Percentiles rank a stretch among this genome's conserved stretches.
phyloP scores from a whole-genome alignment of 345 rosid genomes.

The Ailanthus altissimus region DNA sequence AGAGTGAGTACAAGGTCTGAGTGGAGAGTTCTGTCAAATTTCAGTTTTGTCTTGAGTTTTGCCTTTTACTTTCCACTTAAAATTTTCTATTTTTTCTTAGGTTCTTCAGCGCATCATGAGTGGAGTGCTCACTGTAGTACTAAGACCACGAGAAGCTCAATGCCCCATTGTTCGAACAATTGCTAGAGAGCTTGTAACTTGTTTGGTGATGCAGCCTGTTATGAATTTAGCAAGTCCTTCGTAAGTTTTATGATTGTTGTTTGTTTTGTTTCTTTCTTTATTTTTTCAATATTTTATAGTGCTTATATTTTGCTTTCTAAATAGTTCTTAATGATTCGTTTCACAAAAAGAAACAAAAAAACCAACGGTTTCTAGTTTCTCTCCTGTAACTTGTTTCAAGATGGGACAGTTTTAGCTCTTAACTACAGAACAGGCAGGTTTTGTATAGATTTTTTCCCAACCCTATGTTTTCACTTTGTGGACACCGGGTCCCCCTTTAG shows the following conservation, averaged over 20 bases:
- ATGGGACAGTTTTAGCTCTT: not conserved
- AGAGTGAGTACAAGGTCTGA: conserved; percentile 99
- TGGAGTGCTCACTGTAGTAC: conserved; percentile 79
- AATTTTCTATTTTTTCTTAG: conserved; percentile 34
- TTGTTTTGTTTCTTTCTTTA: not conserved
- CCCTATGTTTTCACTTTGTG: no score
- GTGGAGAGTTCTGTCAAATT: conserved; percentile 36
- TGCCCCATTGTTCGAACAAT: conserved; percentile 85
- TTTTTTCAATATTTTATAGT: not conserved
- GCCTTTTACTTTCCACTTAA: conserved; percentile 17
- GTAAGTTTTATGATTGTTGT: conserved; percentile 48
- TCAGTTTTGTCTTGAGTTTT: conserved; percentile 13
- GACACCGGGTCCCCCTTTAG: no score
- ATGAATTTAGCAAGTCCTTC: conserved; percentile 78
- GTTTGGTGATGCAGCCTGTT: conserved; percentile 91
- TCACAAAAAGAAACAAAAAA: no score
- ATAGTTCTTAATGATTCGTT: not conserved
- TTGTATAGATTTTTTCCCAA: no score
- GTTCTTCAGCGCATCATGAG: conserved; percentile 82
- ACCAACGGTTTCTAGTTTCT: not conserved
- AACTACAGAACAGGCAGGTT: not conserved
- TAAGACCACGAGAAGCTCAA: conserved; percentile 91
- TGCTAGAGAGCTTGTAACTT: conserved; percentile 93
- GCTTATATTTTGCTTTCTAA: not conserved
- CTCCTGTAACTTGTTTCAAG: not conserved